Percentiles rank a stretch among this genome's conserved stretches.
Evolutionary conservation across 2,329 filamentous ascomycete species (phyloP).

Genomic region (Dactylellina drechsleri): DNA sequence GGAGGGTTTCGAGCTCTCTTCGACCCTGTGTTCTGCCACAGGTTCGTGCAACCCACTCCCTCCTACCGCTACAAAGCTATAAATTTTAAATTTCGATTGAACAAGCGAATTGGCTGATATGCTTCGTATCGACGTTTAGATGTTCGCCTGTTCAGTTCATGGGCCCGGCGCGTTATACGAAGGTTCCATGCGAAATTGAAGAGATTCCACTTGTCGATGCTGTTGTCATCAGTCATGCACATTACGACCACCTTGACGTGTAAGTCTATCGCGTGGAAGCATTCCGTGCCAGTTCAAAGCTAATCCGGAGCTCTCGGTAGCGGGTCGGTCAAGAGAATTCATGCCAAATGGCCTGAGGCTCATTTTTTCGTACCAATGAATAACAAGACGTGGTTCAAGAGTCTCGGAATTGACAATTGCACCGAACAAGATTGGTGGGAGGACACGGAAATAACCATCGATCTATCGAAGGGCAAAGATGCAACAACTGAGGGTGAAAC

Average conservation of each 20-base stretch:
- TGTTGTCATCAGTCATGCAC: conserved; percentile 85
- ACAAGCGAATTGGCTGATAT: neutral
- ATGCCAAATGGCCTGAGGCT: conserved; percentile 71
- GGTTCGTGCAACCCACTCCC: conserved; percentile 45
- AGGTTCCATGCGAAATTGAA: conserved; percentile 77
- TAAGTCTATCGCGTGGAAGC: conserved; percentile 56
- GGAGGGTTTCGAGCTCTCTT: conserved; percentile 87
- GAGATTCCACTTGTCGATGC: conserved; percentile 82
- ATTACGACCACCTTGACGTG: conserved; percentile 91
- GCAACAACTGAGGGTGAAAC: conserved; percentile 52
- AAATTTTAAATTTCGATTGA: conserved; percentile 25
- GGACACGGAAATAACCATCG: conserved; percentile 59
- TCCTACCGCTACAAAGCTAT: conserved; percentile 32
- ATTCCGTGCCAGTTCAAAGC: no score
- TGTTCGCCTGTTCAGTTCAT: conserved; percentile 79
- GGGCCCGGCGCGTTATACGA: conserved; percentile 81
- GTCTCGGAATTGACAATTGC: conserved; percentile 76
- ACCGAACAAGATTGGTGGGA: conserved; percentile 98
- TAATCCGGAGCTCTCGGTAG: conserved; percentile 5
- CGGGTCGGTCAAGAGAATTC: conserved; percentile 65
- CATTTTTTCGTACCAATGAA: conserved; percentile 91
- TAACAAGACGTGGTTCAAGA: conserved; percentile 79
- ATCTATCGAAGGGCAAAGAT: conserved; percentile 54
- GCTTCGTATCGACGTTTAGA: conserved; percentile 61
- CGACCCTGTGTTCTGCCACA: conserved; percentile 88